Evolutionary conservation across 768 basidiomycete genomes (phyloP).

Genomic region (Amanita thiersii): DNA sequence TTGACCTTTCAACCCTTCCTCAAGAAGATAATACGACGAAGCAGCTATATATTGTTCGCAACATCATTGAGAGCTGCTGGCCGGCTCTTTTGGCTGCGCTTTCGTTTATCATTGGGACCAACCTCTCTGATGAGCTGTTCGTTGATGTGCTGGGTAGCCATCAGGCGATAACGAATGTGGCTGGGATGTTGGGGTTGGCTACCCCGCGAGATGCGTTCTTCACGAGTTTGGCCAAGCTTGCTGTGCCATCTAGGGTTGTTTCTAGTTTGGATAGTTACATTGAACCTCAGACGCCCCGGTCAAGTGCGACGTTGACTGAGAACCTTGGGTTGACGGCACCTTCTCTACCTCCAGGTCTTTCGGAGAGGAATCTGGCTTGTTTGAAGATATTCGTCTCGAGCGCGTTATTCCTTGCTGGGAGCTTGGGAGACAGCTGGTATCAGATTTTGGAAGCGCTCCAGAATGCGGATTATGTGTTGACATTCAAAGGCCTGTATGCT

Average conservation of each 20-base stretch:
- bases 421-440: conserved; percentile 89
- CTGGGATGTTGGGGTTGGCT: conserved; percentile 78
- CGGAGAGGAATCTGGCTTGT: conserved; percentile 87
- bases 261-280: conserved; percentile 62
- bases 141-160: conserved; percentile 77
- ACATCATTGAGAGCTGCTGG: conserved; percentile 86
- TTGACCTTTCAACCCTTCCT: conserved; percentile 53
- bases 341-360: conserved; percentile 61
- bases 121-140: conserved; percentile 88
- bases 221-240: conserved; percentile 80
- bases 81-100: conserved; percentile 87
- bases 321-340: conserved; percentile 54
- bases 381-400: conserved; percentile 74
- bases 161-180: conserved; percentile 79
- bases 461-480: conserved; percentile 90
- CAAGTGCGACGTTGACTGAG: conserved; percentile 52
- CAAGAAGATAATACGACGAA: conserved; percentile 38
- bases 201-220: conserved; percentile 94
- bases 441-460: conserved; percentile 84
- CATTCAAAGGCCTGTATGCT: conserved; percentile 40
- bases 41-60: conserved; percentile 57
- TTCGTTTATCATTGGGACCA: conserved; percentile 84
- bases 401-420: conserved; percentile 75
- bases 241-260: conserved; percentile 87
- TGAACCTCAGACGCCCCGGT: conserved; percentile 50